Evolutionary conservation across 192 early-diverging fungal species (phyloP), one percentile per base, ranked within the genome.

Genomic region (Coemansia sp.): DNA sequence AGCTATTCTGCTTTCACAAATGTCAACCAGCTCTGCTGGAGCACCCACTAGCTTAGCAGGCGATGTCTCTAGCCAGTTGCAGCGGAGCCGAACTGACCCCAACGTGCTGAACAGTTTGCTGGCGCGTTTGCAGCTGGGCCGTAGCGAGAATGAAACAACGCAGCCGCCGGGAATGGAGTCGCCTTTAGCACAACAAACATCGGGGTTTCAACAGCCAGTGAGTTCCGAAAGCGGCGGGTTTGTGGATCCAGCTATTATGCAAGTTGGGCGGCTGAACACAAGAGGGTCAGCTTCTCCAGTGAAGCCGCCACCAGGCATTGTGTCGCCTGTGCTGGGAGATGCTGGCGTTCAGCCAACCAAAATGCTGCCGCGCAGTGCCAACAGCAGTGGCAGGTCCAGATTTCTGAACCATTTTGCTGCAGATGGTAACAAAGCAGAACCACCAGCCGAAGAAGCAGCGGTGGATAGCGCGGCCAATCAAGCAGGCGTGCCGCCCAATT

Each of bases 391-490:
- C 14, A 50, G 72, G 57, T 75, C 72, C 33, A 57, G 72, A 26
- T 75, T 75, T 47, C 65, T 75, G 36, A 75, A 64, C 58, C 72
- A 75, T 40, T 75, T 75, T 61, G 58, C 64, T 16, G 50, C 47
- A 7, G 65, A 63, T 5, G n/a, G 28, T 20, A 47, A 31, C 26
- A 12, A 23, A 13, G 2, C 36, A 2, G 11, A 46, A 46, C 15
- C 43, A 57, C 51, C 53, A 38, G 55, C 44, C 31, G 55, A 48
- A 20, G 33, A 40, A 20, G 40, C 26, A 49, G 42, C 13, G 38
- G 46, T 5, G 23, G 11, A 18, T 13, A 18, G 41, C 3, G 41
- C 41, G 41, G 5, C 41, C 1, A 28, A n/a, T 20, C 13, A n/a
- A 2, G 20, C 14, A 18, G 70, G 64, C 8, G 70, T 67, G 16